Conservation (phyloP, 2,329 filamentous ascomycete genomes). For the Colletotrichum tofieldiae region DNA sequence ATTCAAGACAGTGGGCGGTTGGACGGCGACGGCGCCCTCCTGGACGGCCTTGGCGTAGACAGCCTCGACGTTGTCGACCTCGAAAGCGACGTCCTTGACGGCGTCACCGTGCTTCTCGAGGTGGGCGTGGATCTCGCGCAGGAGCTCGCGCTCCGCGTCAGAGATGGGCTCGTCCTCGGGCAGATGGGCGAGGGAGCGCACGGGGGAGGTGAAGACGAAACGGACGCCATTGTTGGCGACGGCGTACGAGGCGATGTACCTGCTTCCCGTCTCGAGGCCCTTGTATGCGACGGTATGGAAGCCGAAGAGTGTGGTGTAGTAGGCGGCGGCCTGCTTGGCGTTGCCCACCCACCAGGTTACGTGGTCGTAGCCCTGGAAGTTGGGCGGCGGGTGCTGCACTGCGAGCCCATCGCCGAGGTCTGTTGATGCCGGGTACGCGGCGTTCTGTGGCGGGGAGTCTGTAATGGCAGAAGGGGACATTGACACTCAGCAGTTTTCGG, state of each 20-base stretch:
- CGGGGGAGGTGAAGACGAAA: constrained; percentile 88
- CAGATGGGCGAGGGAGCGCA: constrained; percentile 73
- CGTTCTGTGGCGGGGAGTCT: constrained; percentile 63
- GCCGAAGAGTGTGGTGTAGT: constrained; percentile 90
- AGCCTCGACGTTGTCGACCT: constrained; percentile 89
- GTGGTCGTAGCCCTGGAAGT: constrained; percentile 91
- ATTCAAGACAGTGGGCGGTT: constrained; percentile 67
- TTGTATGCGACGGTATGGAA: constrained; percentile 87
- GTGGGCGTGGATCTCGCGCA: constrained; percentile 85
- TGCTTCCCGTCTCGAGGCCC: constrained; percentile 89
- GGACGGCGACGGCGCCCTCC: constrained; percentile 74
- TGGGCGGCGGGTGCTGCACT: constrained; percentile 64
- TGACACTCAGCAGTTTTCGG: constrained; percentile 46
- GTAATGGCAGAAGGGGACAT: constrained; percentile 75
- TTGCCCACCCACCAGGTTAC: constrained; percentile 98
- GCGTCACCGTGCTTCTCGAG: constrained; percentile 92
- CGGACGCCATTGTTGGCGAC: constrained; percentile 82
- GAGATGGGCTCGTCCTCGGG: constrained; percentile 74
- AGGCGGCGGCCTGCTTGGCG: constrained; percentile 93
- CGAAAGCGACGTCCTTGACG: constrained; percentile 95
- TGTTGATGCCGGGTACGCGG: constrained; percentile 57
- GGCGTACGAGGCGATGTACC: constrained; percentile 87
- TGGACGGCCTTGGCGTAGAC: constrained; percentile 83
- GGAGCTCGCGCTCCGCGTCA: constrained; percentile 73
- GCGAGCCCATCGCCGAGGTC: constrained; percentile 65